Conservation (phyloP, 2,329 filamentous ascomycete species). For the Stachybotrys echinatus region DNA sequence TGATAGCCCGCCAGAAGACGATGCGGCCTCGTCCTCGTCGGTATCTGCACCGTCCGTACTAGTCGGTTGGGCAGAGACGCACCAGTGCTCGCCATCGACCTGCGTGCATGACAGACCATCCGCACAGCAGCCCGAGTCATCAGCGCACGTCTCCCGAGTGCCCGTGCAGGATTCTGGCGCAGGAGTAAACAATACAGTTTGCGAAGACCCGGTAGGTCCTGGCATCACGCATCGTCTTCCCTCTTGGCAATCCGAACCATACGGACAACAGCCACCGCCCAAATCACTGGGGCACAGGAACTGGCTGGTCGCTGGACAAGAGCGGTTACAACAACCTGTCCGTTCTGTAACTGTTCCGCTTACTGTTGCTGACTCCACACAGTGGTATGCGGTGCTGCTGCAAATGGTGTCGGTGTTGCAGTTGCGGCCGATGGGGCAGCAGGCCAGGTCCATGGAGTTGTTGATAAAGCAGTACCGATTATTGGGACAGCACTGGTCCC, state of each 20-base stretch:
- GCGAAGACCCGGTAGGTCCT: conserved; percentile 16
- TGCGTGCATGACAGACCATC: conserved; percentile 36
- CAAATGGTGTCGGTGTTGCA: conserved; percentile 27
- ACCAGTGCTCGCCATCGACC: conserved; percentile 28
- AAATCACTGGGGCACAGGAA: conserved; percentile 38
- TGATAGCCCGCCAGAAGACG: conserved; percentile 25
- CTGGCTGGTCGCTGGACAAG: conserved; percentile 32
- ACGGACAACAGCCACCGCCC: conserved; percentile 46
- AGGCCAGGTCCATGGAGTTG: conserved; percentile 22
- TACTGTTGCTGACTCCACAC: conserved; percentile 9
- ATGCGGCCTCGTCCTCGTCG: conserved; percentile 14
- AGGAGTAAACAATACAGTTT: conserved; percentile 23
- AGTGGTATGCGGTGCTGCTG: conserved; percentile 17
- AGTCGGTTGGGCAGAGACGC: conserved; percentile 29
- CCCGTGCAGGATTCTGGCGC: conserved; percentile 38
- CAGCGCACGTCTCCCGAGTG: conserved; percentile 36
- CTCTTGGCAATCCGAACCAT: conserved; percentile 35
- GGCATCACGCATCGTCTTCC: conserved; percentile 25
- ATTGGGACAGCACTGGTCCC: conserved; percentile 36
- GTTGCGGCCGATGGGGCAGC: conserved; percentile 36
- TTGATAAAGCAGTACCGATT: conserved; percentile 40
- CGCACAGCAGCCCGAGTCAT: conserved; percentile 46
- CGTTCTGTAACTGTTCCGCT: conserved; percentile 19
- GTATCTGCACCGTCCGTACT: conserved; percentile 23
- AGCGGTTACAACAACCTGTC: conserved; percentile 32